phyloP scores from a whole-genome alignment of 768 basidiomycete species.

The Cystoderma amianthinum region DNA sequence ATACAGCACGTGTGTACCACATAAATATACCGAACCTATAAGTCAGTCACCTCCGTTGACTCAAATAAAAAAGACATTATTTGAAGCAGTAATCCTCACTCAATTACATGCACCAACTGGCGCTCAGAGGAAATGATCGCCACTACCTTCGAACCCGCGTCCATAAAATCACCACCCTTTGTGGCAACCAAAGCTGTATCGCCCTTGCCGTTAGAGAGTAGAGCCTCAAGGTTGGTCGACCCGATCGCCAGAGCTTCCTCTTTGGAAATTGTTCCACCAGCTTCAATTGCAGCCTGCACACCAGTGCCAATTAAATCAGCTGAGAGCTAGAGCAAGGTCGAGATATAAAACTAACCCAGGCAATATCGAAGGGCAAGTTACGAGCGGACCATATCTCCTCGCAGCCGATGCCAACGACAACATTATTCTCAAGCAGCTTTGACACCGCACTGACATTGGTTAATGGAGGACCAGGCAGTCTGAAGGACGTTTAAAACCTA shows the following conservation, averaged over 20 bases:
- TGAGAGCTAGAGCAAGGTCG: neutral
- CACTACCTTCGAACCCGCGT: constrained; percentile 37
- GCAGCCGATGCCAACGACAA: constrained; percentile 31
- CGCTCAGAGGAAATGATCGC: constrained; percentile 45
- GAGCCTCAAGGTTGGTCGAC: constrained; percentile 35
- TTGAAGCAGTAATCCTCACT: constrained; percentile 2
- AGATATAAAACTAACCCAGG: constrained; percentile 55
- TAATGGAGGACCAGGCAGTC: constrained; percentile 71
- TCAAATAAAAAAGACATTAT: neutral
- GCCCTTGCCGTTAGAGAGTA: constrained; percentile 25
- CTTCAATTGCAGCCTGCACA: constrained; percentile 41
- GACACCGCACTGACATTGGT: constrained; percentile 47
- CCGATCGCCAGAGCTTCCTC: constrained; percentile 39
- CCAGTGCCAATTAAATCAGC: constrained; percentile 1
- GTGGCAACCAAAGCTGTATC: constrained; percentile 52
- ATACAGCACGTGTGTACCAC: too few relatives aligned
- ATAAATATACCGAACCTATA: too few relatives aligned
- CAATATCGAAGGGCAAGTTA: constrained; percentile 73
- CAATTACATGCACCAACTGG: constrained; percentile 28
- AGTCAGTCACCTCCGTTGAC: too few relatives aligned
- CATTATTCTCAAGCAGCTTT: constrained; percentile 57
- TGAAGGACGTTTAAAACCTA: constrained; percentile 1
- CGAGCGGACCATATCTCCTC: constrained; percentile 65
- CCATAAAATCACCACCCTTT: constrained; percentile 45
- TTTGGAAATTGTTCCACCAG: constrained; percentile 29